Conservation (phyloP, 192 early-diverging fungal genomes). For the Linnemannia zychae region DNA sequence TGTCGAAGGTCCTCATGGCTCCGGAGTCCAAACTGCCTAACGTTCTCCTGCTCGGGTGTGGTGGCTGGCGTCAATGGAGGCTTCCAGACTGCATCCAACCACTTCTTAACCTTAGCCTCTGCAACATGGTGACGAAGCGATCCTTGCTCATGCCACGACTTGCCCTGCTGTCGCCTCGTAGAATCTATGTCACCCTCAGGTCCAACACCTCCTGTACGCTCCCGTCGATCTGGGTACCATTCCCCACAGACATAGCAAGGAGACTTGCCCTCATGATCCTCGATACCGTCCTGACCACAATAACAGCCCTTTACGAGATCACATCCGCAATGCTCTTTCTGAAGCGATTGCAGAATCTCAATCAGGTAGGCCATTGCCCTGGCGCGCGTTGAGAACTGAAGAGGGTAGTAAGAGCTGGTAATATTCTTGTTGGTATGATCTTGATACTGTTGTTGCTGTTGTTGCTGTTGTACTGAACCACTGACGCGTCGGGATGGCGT, state of each 20-base stretch:
- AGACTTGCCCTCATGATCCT: conserved; percentile 49
- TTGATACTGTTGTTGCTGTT: conserved; percentile 16
- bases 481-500: neutral
- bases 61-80: conserved; percentile 48
- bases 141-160: conserved; percentile 53
- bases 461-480: neutral
- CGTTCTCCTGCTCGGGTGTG: conserved; percentile 38
- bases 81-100: conserved; percentile 40
- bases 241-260: conserved; percentile 56
- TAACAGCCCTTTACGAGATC: conserved; percentile 40
- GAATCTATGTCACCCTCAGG: neutral
- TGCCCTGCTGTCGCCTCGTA: conserved; percentile 19
- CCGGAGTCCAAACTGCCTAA: conserved; percentile 30
- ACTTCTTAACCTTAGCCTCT: conserved; percentile 51
- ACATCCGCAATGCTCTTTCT: conserved; percentile 54
- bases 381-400: conserved; percentile 55
- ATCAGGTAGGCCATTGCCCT: conserved; percentile 49
- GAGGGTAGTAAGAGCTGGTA: conserved; percentile 27
- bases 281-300: conserved; percentile 44
- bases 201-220: neutral
- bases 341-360: conserved; percentile 47
- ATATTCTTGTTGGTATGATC: neutral
- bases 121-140: conserved; percentile 52
- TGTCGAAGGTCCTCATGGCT: conserved; percentile 8
- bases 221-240: conserved; percentile 40